A percentile compares a stretch with the other conserved stretches of the same genome.
Conservation (phyloP, 305 asterid species). For the Fraxinus xanthoxyloides region DNA sequence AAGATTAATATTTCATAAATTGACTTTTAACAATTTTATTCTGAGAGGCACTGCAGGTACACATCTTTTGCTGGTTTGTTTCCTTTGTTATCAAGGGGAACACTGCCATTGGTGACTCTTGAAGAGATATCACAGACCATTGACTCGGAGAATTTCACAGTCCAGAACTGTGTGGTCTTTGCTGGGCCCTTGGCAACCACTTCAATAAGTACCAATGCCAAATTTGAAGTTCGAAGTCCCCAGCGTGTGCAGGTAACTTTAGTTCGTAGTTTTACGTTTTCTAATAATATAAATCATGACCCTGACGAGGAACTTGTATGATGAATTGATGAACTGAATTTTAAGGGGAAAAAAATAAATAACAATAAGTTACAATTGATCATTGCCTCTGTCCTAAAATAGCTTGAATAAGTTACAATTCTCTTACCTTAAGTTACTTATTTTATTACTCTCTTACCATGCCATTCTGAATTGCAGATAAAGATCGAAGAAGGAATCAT, state of each 20-base stretch:
- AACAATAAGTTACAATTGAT: background rate
- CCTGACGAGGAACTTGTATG: background rate
- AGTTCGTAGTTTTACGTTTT: background rate
- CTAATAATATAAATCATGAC: background rate
- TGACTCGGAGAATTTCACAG: conserved; percentile 59
- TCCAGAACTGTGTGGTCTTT: conserved; percentile 72
- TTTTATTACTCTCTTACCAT: background rate
- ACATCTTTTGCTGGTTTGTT: conserved; percentile 74
- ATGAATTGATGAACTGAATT: background rate
- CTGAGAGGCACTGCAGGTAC: conserved; percentile 45
- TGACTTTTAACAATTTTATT: background rate
- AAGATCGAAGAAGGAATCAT: conserved; percentile 79
- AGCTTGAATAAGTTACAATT: background rate
- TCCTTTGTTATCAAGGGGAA: conserved; percentile 68
- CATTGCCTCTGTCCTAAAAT: background rate
- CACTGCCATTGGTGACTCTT: conserved; percentile 56
- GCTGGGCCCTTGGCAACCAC: conserved; percentile 77
- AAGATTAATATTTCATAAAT: background rate
- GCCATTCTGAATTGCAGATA: conserved; percentile 42
- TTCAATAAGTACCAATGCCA: conserved; percentile 76
- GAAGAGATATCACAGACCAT: conserved; percentile 94
- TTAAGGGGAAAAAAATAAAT: background rate
- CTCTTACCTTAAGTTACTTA: background rate
- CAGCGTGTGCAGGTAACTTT: conserved; percentile 77
- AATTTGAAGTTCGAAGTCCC: conserved; percentile 93